Evolutionary conservation across 495 filamentous ascomycete genomes (phyloP).

Genomic region (Filosporella fistucella): DNA sequence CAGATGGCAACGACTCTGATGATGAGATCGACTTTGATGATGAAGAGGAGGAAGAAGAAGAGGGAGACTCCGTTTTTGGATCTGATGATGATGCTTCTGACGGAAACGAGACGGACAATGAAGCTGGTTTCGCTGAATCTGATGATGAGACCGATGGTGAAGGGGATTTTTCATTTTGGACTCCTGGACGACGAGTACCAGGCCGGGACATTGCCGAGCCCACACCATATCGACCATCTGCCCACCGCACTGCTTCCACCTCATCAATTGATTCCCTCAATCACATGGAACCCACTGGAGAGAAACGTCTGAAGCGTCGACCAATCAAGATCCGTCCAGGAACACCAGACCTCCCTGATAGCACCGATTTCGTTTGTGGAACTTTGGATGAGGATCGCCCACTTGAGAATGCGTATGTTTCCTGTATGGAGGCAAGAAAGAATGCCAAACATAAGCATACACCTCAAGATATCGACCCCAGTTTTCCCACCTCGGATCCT

Average conservation of each 20-base stretch:
- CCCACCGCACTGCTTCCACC: conserved; percentile 48
- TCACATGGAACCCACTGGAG: conserved; percentile 26
- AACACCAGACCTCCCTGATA: conserved; percentile 86
- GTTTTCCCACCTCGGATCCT: conserved; percentile 89
- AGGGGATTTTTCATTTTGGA: conserved; percentile 77
- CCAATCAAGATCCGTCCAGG: conserved; percentile 61
- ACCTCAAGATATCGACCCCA: conserved; percentile 96
- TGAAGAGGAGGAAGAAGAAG: conserved; percentile 45
- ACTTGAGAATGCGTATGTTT: conserved; percentile 88
- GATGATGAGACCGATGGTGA: conserved; percentile 76
- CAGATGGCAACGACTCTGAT: conserved; percentile 46
- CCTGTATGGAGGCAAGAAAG: conserved; percentile 74
- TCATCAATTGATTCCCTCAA: conserved; percentile 63
- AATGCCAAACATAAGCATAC: conserved; percentile 71
- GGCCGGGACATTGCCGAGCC: conserved; percentile 14
- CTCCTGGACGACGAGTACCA: conserved; percentile 23
- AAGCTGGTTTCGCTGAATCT: conserved; percentile 86
- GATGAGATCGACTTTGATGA: conserved; percentile 35
- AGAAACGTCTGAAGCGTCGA: conserved; percentile 25
- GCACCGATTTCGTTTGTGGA: conserved; percentile 96
- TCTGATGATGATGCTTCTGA: conserved; percentile 66
- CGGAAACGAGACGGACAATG: conserved; percentile 93
- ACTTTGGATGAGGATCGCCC: conserved; percentile 93
- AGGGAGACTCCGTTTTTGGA: conserved; percentile 39
- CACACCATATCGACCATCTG: conserved; percentile 33